Base-by-base conservation (phyloP, 1,284 basidiomycete genomes). In the Mycena sp. region DNA sequence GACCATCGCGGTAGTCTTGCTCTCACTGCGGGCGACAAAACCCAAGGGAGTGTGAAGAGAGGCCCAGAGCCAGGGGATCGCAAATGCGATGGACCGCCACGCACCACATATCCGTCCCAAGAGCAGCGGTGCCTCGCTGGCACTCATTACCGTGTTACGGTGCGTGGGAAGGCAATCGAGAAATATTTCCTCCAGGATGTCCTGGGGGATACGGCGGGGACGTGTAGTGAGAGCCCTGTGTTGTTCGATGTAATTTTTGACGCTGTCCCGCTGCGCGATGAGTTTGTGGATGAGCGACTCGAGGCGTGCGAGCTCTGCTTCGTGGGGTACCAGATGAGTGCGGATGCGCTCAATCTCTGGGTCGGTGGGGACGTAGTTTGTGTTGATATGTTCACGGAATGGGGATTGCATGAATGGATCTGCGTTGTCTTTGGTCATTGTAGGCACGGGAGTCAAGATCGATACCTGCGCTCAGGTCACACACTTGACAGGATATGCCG, bases 121-220 rank as follows among this genome's bases (percentile, higher is more conserved):
- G 5, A 64, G 6, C 16, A 65, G 43, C 1, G 67, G 67, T 1
- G 67, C 40, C 17, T 69, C 59, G 6, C 26, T 21, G 11, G 40
- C 21, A 28, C 48, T 29, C 62, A 69, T 64, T 29, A 45, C 21
- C 1, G 67, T 56, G 37, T 66, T 62, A 11, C 59, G 35, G n/a
- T 50, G 32, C 0, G 45, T 45, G 1, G 67, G 67, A 32, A 69
- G 64, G 37, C 67, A 69, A 6, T 51, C 51, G 5, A 64, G 12
- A 41, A 69, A 69, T 29, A 69, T 67, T 19, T 46, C 52, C 28
- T 46, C 35, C 4, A 69, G 44, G 9, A 69, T 43, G 21, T 69
- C 62, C 23, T 30, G 28, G 16, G 64, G 55, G 0, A 69, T 32
- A 4, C 55, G 51, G 9, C 53, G 40, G 2, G 53, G 6, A 23